These are phyloP conservation scores for Fusarium ambrosium DNA, from an alignment of 2,329 filamentous ascomycete species.

Conservation along the genomic window DNA sequence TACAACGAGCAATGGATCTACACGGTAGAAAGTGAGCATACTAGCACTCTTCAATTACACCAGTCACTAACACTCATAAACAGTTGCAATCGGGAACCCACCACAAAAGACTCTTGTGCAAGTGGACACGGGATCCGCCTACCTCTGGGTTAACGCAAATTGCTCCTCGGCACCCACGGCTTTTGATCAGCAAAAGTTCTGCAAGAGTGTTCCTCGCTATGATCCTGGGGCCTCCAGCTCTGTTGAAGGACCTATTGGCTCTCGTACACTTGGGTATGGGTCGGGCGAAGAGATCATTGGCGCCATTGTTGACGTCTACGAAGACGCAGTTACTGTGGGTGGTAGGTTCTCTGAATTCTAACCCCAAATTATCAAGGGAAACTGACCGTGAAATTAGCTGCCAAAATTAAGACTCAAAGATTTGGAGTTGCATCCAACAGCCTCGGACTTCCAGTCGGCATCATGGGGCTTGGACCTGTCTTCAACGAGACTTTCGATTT, in stretches of 20 bases:
- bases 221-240: conserved; percentile 5
- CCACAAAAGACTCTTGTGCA: conserved; percentile 46
- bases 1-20: conserved; percentile 8
- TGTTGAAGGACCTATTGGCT: conserved; percentile 8
- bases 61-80: not conserved
- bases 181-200: conserved; percentile 27
- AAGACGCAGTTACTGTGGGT: conserved; percentile 4
- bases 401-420: conserved; percentile 18
- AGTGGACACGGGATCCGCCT: conserved; percentile 51
- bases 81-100: conserved; percentile 48
- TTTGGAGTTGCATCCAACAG: conserved; percentile 44
- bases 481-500: conserved; percentile 36
- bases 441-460: conserved; percentile 31
- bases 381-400: not conserved
- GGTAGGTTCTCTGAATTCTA: not conserved
- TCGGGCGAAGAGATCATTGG: conserved; percentile 11
- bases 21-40: not conserved
- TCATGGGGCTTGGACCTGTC: conserved; percentile 45
- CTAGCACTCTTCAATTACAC: rapidly evolving
- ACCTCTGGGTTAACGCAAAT: conserved; percentile 53
- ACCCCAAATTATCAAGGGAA: not conserved
- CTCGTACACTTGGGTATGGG: conserved; percentile 21
- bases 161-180: conserved; percentile 37
- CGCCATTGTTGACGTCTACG: not conserved
- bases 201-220: conserved; percentile 24